Conservation (phyloP, 257 asterid genomes). For the Capsicum chinense region DNA sequence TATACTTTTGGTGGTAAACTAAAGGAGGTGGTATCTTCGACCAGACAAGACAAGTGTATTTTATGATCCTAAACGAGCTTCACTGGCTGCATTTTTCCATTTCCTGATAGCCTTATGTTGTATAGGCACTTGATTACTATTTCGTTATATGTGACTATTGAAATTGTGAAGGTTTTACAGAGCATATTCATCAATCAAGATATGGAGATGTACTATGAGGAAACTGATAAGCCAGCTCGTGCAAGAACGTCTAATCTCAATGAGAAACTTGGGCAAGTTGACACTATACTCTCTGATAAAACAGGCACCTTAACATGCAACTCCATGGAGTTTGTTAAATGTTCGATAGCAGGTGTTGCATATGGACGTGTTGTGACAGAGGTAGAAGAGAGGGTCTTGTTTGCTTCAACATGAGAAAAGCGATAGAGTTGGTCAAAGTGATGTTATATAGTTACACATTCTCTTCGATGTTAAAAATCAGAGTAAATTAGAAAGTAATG, state of each 20-base stretch:
- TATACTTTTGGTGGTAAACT: constrained; percentile 53
- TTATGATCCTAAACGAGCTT: constrained; percentile 63
- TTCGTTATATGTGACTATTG: constrained; percentile 90
- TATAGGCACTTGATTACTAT: constrained; percentile 94
- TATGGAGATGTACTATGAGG: constrained; percentile 79
- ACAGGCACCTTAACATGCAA: constrained; percentile 95
- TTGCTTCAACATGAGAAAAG: no score
- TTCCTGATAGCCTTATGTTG: constrained; percentile 92
- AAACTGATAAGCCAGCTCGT: constrained; percentile 79
- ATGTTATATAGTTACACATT: no score
- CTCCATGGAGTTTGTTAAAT: constrained; percentile 94
- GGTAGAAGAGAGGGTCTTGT: constrained; percentile 69
- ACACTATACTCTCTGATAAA: constrained; percentile 89
- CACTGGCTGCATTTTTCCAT: constrained; percentile 75
- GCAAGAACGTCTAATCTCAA: constrained; percentile 96
- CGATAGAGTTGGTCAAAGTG: no score
- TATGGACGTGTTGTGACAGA: constrained; percentile 95
- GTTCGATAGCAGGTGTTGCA: constrained; percentile 82
- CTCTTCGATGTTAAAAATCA: no score
- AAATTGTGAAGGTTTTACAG: constrained; percentile 90
- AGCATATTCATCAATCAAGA: constrained; percentile 84
- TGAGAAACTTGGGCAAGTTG: constrained; percentile 95
- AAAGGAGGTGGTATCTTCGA: constrained; percentile 85
- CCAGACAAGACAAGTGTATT: constrained; percentile 62
- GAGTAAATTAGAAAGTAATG: no score